Base-by-base conservation (phyloP, 2,329 filamentous ascomycete species). In the Neoscytalidium dimidiatum region DNA sequence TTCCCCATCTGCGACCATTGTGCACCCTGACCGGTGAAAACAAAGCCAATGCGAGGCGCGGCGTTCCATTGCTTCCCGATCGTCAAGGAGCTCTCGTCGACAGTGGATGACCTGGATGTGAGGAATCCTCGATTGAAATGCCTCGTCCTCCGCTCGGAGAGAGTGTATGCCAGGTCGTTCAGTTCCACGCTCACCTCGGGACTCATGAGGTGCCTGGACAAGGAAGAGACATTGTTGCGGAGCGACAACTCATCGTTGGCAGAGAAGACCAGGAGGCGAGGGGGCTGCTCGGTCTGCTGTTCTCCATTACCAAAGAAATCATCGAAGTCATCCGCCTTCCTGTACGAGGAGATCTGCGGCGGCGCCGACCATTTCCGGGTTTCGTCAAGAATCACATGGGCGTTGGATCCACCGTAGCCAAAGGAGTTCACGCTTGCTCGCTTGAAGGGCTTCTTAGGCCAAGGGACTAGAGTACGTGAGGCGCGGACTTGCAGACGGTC, bases 21-120 rank as follows among this genome's bases (percentile, higher is more conserved):
- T 13, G 77, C 77, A 3, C 77, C 77, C 57, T 79, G 77, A 0
- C 77, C 77, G 2, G 77, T 78, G 63, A 78, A 78, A 17, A 78
- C 70, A 58, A 77, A 77, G 11, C 67, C 72, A 7, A 78, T 43
- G 11, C 57, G 63, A 8, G 65, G 69, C 4, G 35, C 3, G 17
- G 29, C 28, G 3, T 51, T 6, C 33, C 19, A 9, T 13, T 44
- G 26, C 48, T 60, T 67, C 29, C 48, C 33, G 41, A 48, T n/a
- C 13, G 29, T 19, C 21, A 62, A n/a, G 9, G 46, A 7, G 14
- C 38, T n/a, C n/a, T 64, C 60, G 7, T 57, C 35, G 23, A 64
- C 14, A 17, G 38, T 35, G 9, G 49, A 31, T 7, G 29, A 43
- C 23, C 43, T 23, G 5, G 51, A 17, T 26, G 35, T 35, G 19